Base-by-base conservation (phyloP, 208 protist genomes). In the Leishmania braziliensis region DNA sequence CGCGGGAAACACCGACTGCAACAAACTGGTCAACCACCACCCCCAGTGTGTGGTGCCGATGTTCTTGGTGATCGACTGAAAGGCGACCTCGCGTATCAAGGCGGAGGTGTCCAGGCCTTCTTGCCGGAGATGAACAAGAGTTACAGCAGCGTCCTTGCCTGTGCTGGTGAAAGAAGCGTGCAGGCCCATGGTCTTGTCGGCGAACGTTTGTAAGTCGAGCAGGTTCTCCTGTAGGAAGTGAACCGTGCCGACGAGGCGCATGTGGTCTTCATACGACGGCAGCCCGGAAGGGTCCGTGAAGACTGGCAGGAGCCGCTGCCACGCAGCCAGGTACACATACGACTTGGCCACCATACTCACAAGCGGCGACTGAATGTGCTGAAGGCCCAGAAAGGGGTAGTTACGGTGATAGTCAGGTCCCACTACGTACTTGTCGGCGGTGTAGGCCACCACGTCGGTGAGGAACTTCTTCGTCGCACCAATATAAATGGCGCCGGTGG, bases 41-140 rank as follows among this genome's bases (percentile, higher is more conserved):
- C 95, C 95, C 95, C 95, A 97, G 77, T 97, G 95, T n/a, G 91
- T 92, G 2, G 95, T 96, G 79, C 95, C 92, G 50, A 96, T 89
- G 84, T 96, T 96, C 78, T 90, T 90, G n/a, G 81, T 90, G 43
- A 97, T 86, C 6, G 93, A 97, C 53, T 87, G 88, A 75, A 92
- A 93, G 33, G 95, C 95, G 23, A 97, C 93, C 62, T 96, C 95
- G 36, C 93, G 92, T 81, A 96, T 96, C 58, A 96, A 86, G 43
- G 87, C 75, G 20, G 92, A 94, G 72, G 81, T 75, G 78, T 97
- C 92, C 6, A 89, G 75, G 26, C 91, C 90, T 56, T 97, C 93
- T 79, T 92, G 88, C n/a, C 93, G 91, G 60, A 95, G 76, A 63
- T 96, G 92, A 82, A 96, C 86, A 20, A 94, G 65, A 23, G 90